A percentile compares a stretch with the other conserved stretches of the same genome.
Evolutionary conservation across 1,284 basidiomycete genomes (phyloP).

Genomic region (Peniophora sp.): DNA sequence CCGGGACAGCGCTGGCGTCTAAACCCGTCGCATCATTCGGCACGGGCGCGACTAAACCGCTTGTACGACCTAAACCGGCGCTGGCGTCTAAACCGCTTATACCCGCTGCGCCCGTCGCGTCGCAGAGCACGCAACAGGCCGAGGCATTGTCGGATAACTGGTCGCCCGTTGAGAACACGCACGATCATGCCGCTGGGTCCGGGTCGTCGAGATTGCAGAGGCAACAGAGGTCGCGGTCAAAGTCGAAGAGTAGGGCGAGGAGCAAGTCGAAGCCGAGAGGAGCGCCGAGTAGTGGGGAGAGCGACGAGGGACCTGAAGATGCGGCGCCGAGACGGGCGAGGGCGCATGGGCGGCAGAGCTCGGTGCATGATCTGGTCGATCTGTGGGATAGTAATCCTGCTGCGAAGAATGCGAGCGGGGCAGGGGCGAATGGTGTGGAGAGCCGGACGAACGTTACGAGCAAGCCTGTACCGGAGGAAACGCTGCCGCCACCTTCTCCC

Average conservation of each 20-base stretch:
- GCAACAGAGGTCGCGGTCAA: too few species aligned
- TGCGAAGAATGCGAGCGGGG: too few species aligned
- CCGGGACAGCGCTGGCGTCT: background rate
- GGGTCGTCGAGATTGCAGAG: too few species aligned
- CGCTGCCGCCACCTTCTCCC: background rate
- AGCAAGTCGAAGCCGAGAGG: slow-evolving; percentile 25
- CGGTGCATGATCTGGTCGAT: slow-evolving; percentile 73
- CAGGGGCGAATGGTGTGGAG: too few species aligned
- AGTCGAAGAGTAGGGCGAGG: too few species aligned
- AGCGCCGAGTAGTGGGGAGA: slow-evolving; percentile 22
- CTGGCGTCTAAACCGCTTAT: slow-evolving; percentile 4
- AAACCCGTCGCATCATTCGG: background rate
- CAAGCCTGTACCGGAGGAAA: too few species aligned
- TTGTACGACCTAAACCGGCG: background rate
- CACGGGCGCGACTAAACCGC: slow-evolving; percentile 1
- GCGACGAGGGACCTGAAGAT: slow-evolving; percentile 59
- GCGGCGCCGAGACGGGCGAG: slow-evolving; percentile 21
- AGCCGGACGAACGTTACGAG: too few species aligned
- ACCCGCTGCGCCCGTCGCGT: slow-evolving; percentile 8
- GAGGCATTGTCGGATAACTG: slow-evolving; percentile 10
- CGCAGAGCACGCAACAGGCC: background rate
- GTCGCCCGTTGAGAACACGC: slow-evolving; percentile 2
- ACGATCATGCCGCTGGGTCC: too few species aligned
- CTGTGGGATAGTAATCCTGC: slow-evolving; percentile 43
- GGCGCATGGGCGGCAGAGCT: slow-evolving; percentile 54